These are phyloP conservation scores for Auricularia sp. DNA, from an alignment of 768 basidiomycete species.

Conservation along the genomic window DNA sequence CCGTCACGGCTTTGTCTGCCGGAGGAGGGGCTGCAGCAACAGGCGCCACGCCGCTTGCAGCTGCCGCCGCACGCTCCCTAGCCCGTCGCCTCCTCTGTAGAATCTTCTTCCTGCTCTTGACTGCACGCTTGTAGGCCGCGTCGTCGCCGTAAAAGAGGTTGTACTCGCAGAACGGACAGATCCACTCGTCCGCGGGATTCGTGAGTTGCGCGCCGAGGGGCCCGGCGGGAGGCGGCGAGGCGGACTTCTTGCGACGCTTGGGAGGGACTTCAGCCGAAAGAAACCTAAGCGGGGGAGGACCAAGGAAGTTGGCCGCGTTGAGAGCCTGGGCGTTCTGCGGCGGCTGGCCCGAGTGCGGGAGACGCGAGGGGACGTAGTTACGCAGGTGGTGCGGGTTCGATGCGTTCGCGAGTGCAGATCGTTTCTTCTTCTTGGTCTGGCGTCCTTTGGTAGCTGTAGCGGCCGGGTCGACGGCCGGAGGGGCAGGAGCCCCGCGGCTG, in stretches of 20 bases:
- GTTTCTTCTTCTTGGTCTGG: constrained; percentile 82
- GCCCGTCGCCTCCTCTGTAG: constrained; percentile 59
- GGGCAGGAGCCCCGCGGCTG: constrained; percentile 8
- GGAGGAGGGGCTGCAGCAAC: constrained; percentile 8
- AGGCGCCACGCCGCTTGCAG: constrained; percentile 33
- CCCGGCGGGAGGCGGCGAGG: constrained; percentile 16
- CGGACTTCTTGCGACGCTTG: constrained; percentile 23
- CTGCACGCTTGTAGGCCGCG: constrained; percentile 46
- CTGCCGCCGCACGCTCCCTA: constrained; percentile 52
- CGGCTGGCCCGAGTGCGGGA: constrained; percentile 36
- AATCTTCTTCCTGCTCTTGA: constrained; percentile 70
- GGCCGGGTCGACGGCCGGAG: background rate
- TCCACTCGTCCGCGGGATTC: constrained; percentile 76
- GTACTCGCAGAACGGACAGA: constrained; percentile 92
- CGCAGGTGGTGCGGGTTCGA: constrained; percentile 91
- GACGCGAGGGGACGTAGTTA: constrained; percentile 84
- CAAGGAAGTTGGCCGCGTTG: constrained; percentile 37
- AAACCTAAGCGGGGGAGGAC: constrained; percentile 55
- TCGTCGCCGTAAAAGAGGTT: constrained; percentile 85
- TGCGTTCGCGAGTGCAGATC: constrained; percentile 81
- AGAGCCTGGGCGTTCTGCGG: constrained; percentile 29
- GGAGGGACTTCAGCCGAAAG: constrained; percentile 58
- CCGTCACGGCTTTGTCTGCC: constrained; percentile 6
- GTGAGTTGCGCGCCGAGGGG: constrained; percentile 23
- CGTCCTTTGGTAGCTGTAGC: constrained; percentile 14